Base-by-base conservation (phyloP, 192 early-diverging fungal genomes). In the Cladochytrium replicatum region DNA sequence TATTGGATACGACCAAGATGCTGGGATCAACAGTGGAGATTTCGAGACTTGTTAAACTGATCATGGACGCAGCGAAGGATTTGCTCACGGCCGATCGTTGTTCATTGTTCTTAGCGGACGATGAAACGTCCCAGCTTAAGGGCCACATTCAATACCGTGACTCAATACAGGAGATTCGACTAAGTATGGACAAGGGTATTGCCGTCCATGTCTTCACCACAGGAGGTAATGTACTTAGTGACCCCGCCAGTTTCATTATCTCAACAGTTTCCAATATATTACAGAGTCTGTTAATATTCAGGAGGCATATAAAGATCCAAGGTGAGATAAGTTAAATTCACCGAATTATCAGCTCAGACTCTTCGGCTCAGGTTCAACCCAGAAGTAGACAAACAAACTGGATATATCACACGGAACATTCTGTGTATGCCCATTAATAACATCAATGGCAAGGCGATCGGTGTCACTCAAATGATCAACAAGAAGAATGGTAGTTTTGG, bases 381-480 rank as follows among this genome's bases (percentile, higher is more conserved):
- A 11, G 69, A 64, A n/a, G 59, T 71, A 3, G 69, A 71, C 39
- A 46, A 52, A 43, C 69, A 71, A 41, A 71, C 69, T 9, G 69
- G 69, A 15, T 71, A 71, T 37, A 22, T 57, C 8, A 71, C 69
- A 2, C 31, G 58, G 7, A 68, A 68, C 31, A 71, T 71, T 44
- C 48, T 71, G 9, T 68, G 66, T 40, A 71, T 70, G 56, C 67
- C 69, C 11, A 71, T 71, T 41, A 71, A 71, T 17, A 71, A 71
- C 46, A 67, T 68, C 19, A 48, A 48, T 32, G 66, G 69, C 9
- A 42, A 63, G 39, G 47, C 51, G n/a, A 67, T 73, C 21, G 71
- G 67, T 4, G 71, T 73, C 6, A 73, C 71, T 6, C 71, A 73
- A 43, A 72, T 73, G 71, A 71, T 72, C 48, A 73, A 73, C 52